phyloP scores from a whole-genome alignment of 1,284 basidiomycete genomes.

The Xerocomus minutiporus region DNA sequence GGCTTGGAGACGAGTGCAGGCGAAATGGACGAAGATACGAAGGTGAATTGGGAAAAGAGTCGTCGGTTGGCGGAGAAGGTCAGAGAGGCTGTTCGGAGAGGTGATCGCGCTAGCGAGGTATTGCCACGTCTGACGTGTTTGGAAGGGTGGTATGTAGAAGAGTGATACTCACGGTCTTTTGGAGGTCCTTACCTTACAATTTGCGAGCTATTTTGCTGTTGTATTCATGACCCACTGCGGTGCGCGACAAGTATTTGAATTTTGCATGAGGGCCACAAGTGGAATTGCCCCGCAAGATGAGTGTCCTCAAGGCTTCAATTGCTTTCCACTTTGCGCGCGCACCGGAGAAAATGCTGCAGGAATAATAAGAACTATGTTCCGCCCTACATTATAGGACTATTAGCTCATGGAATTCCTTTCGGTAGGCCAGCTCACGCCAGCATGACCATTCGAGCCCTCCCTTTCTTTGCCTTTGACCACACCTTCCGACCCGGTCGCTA shows the following conservation, averaged over 20 bases:
- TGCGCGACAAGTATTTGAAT: no score
- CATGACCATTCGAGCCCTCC: not conserved
- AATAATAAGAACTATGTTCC: not conserved
- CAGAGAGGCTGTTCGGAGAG: constrained; percentile 19
- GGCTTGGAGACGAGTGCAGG: not conserved
- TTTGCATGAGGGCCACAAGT: no score
- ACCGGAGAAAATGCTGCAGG: not conserved
- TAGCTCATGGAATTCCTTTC: constrained; percentile 15
- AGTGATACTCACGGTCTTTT: not conserved
- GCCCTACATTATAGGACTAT: not conserved
- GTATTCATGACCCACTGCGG: no score
- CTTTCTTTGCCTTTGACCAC: constrained; percentile 16
- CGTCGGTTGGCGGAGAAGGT: constrained; percentile 21
- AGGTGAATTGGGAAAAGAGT: constrained; percentile 31
- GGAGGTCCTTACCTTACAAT: not conserved
- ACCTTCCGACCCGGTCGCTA: not conserved
- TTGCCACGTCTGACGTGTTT: constrained; percentile 28
- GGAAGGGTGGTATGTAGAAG: constrained; percentile 11
- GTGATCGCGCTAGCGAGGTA: constrained; percentile 20
- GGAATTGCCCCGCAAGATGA: no score
- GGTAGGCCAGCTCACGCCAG: constrained; percentile 1
- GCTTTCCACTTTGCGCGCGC: not conserved
- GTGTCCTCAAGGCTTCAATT: no score
- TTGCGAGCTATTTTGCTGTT: not conserved
- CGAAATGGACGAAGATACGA: constrained; percentile 10